Base-by-base conservation (phyloP, 106 monocot species). In the Acorus gramineus region DNA sequence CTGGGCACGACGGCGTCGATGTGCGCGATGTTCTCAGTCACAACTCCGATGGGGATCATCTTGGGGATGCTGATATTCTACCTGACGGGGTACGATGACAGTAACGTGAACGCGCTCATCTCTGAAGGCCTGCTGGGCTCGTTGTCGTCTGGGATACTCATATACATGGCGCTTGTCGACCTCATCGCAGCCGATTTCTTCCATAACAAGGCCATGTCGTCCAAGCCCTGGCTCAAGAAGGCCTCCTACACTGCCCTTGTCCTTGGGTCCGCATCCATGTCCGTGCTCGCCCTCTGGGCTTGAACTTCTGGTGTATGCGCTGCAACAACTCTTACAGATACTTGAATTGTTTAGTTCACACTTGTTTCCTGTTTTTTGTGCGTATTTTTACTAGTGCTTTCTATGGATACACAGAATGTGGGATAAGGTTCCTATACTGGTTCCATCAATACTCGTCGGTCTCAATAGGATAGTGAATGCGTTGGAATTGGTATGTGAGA, bases 151-250 rank as follows among this genome's bases (percentile, higher is more conserved):
- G 95, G 95, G 52, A 78, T 90, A 46, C 77, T 95, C 42, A 69
- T 95, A 3, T 95, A 96, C 54, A 96, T 90, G 95, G 90, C 90
- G 8, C 76, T 96, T 50, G 95, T 95, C 8, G 95, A 95, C 78
- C 81, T 94, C 43, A 82, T 94, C 57, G 86, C 90, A 2, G 66
- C 74, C 46, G 95, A 95, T 72, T 90, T 95, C 76, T 95, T 95
- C 71, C 90, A 95, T 55, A 85, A 80, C 62, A 90, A 85, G 57
- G 55, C 63, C 12, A 95, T 87, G 84, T 75, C 84, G 11, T 78
- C 84, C 2, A 80, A 56, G 49, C 52, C 71, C 28, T 28, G 28
- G 28, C 28, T 28, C 28, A 28, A 28, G 28, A 28, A 28, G 28
- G 28, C 28, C 28, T 11, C 71, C 14, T 95, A 79, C 62, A 47